phyloP scores from a whole-genome alignment of 2,329 filamentous ascomycete species.

The Spiromastix sp. region DNA sequence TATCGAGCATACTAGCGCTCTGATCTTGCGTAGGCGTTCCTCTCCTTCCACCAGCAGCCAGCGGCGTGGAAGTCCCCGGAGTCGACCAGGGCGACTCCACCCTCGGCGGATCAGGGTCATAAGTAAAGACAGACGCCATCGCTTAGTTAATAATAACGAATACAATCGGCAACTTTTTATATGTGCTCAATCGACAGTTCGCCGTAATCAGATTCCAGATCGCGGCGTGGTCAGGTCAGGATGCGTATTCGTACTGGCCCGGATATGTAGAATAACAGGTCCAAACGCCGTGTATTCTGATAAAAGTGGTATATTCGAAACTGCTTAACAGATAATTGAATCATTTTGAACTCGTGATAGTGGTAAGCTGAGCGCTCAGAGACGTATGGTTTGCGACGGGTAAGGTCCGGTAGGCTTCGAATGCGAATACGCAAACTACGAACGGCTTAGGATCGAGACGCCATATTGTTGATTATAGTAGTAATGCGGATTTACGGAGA shows the following conservation, averaged over 20 bases:
- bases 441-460: no score
- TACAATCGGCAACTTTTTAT: neutral
- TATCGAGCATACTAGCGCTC: constrained; percentile 28
- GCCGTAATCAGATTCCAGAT: neutral
- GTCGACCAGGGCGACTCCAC: constrained; percentile 85
- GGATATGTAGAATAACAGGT: neutral
- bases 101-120: constrained; percentile 74
- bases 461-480: no score
- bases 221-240: neutral
- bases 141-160: neutral
- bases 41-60: constrained; percentile 18
- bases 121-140: constrained; percentile 96
- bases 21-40: constrained; percentile 18
- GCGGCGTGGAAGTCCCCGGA: constrained; percentile 37
- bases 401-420: no score
- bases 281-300: no score
- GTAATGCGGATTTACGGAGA: no score
- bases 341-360: constrained; percentile 14
- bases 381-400: no score
- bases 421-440: no score
- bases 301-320: constrained; percentile 11
- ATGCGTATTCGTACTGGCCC: neutral
- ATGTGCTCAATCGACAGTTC: neutral
- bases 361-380: neutral
- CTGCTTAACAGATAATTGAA: constrained; percentile 10